Base-by-base conservation (phyloP, 805 yeast genomes). In the Lachancea kluyveri region DNA sequence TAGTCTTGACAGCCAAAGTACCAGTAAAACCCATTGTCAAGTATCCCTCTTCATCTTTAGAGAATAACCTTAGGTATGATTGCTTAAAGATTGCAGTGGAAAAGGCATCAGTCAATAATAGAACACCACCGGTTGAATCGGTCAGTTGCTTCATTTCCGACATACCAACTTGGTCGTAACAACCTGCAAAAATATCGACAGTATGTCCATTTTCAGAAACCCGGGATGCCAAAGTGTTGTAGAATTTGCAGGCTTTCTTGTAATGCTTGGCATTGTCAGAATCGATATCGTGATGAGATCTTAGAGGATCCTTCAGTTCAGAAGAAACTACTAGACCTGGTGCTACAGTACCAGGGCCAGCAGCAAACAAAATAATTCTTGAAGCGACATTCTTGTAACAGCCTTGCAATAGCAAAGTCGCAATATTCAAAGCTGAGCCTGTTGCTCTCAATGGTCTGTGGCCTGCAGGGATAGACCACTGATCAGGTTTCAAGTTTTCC, bases 271-370 rank as follows among this genome's bases (percentile, higher is more conserved):
- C 94, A 30, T 71, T 61, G 49, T 90, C 96, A 45, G 87, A 79
- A 58, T 92, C 97, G 45, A 92, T 84, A 57, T 92, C 98, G 52
- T 83, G 85, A 62, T 92, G 99, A 6, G 98, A 92, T 67, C 99
- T 77, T 48, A 92, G 82, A 29, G 98, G 96, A 61, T 92, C 98
- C 56, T 84, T 83, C 57, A 92, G 71, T 58, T 87, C 92, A 15
- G 80, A 77, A 26, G 90, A 85, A 17, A 92, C 99, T 45, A 92
- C 86, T 56, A 84, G 66, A 48, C 99, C 99, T 8, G 99, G 97
- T 27, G 81, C 82, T 53, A 82, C 77, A 27, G 98, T 92, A 57
- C 96, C 79, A 29, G 96, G 94, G 41, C 98, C 99, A 33, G 90
- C 94, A 24, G 95, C 77, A 52, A 92, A 92, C 38, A 92, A 67